These are phyloP conservation scores for Hypoxylon sp. DNA, from an alignment of 2,329 filamentous ascomycete genomes.

Conservation along the genomic window DNA sequence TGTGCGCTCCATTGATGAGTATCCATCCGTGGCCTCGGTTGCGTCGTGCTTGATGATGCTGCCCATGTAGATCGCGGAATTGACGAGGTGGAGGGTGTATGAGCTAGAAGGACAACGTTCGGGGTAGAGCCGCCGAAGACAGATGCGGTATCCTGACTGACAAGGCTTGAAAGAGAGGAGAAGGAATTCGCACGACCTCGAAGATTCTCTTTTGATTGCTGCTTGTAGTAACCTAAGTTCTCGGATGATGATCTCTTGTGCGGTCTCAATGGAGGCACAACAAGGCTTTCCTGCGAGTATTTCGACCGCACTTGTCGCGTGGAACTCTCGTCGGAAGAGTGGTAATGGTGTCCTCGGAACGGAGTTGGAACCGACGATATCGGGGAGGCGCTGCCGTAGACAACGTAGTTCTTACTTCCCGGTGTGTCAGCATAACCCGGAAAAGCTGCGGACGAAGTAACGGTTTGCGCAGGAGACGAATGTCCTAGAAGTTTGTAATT, in stretches of 20 bases:
- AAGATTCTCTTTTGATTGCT: constrained; percentile 68
- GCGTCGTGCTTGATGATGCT: constrained; percentile 44
- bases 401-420: constrained; percentile 65
- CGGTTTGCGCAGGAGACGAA: constrained; percentile 63
- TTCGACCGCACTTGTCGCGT: constrained; percentile 57
- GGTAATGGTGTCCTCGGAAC: constrained; percentile 46
- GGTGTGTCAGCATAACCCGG: constrained; percentile 55
- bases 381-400: constrained; percentile 64
- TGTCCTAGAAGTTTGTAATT: constrained; percentile 69
- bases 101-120: constrained; percentile 57
- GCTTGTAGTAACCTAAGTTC: constrained; percentile 64
- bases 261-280: constrained; percentile 69
- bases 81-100: constrained; percentile 53
- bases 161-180: constrained; percentile 69
- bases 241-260: constrained; percentile 65
- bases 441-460: constrained; percentile 57
- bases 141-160: constrained; percentile 64
- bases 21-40: constrained; percentile 59
- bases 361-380: constrained; percentile 54
- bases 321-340: constrained; percentile 57
- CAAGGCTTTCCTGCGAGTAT: constrained; percentile 74
- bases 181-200: constrained; percentile 65
- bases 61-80: constrained; percentile 53
- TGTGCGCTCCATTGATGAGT: constrained; percentile 75
- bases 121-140: constrained; percentile 59